A percentile compares a stretch with the other conserved stretches of the same genome.
These are phyloP conservation scores for Colletotrichum aenigma DNA, from an alignment of 2,329 filamentous ascomycete genomes.

Conservation along the genomic window DNA sequence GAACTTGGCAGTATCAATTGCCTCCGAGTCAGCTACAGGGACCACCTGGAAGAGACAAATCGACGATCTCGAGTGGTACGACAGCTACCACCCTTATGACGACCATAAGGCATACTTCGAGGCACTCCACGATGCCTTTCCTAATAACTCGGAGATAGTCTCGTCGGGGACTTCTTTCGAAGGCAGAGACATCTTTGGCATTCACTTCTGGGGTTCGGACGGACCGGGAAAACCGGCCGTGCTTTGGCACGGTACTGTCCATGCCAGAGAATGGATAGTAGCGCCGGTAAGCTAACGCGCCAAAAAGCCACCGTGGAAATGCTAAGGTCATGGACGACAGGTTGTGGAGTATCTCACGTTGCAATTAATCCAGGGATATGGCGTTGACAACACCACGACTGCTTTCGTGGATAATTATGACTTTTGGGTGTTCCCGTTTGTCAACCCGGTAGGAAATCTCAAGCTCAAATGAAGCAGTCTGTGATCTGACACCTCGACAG, in stretches of 20 bases:
- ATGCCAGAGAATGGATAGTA: slow-evolving; percentile 59
- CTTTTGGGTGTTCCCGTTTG: slow-evolving; percentile 57
- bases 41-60: slow-evolving; percentile 24
- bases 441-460: slow-evolving; percentile 48
- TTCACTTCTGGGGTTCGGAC: slow-evolving; percentile 51
- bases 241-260: slow-evolving; percentile 56
- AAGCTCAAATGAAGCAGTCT: not conserved
- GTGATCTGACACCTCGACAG: not conserved
- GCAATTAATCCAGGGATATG: slow-evolving; percentile 47
- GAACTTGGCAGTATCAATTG: slow-evolving; percentile 32
- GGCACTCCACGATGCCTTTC: slow-evolving; percentile 43
- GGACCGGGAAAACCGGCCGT: slow-evolving; percentile 50
- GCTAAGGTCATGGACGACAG: not conserved
- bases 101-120: slow-evolving; percentile 51
- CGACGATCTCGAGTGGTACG: slow-evolving; percentile 48
- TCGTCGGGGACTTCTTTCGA: slow-evolving; percentile 48
- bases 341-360: slow-evolving; percentile 52
- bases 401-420: slow-evolving; percentile 59
- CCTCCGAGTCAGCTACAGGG: slow-evolving; percentile 24
- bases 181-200: slow-evolving; percentile 60
- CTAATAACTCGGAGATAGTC: slow-evolving; percentile 50
- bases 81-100: slow-evolving; percentile 52
- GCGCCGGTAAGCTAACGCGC: slow-evolving; percentile 47
- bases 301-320: slow-evolving; percentile 31
- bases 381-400: slow-evolving; percentile 35